Evolutionary conservation across 2,329 filamentous ascomycete genomes (phyloP).

Genomic region (Colletotrichum melonis): DNA sequence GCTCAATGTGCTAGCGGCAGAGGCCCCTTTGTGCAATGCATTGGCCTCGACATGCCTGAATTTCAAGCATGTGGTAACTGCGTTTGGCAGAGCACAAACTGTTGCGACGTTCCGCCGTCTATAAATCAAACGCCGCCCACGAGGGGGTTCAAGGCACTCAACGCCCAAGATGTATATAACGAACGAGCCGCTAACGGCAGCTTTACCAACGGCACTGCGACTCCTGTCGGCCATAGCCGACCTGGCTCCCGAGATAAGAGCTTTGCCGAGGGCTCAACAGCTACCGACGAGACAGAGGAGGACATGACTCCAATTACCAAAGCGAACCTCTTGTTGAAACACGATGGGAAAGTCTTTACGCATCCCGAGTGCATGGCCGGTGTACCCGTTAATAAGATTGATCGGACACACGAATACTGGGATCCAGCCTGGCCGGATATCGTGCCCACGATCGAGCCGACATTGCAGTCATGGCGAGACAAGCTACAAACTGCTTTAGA

Average conservation of each 20-base stretch:
- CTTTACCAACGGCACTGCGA: constrained; percentile 6
- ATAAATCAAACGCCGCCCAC: background rate
- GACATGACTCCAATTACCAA: constrained; percentile 49
- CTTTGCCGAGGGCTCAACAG: constrained; percentile 9
- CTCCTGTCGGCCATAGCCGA: constrained; percentile 12
- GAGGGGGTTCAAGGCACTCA: background rate
- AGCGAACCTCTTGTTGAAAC: constrained; percentile 55
- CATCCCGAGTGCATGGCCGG: constrained; percentile 64
- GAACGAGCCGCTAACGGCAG: background rate
- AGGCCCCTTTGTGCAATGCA: constrained; percentile 58
- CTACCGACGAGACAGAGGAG: constrained; percentile 24
- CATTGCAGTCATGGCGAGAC: constrained; percentile 59
- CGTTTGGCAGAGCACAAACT: constrained; percentile 58
- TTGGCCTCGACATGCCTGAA: constrained; percentile 53
- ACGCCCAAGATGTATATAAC: background rate
- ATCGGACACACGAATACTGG: constrained; percentile 65
- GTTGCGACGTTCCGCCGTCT: constrained; percentile 22
- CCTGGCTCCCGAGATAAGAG: constrained; percentile 28
- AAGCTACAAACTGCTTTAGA: constrained; percentile 55
- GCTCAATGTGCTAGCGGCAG: constrained; percentile 53
- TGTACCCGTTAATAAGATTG: constrained; percentile 64
- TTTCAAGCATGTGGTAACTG: constrained; percentile 64
- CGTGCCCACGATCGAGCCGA: constrained; percentile 53
- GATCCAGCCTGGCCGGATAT: constrained; percentile 63
- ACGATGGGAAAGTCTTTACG: constrained; percentile 62